Base-by-base conservation (phyloP, 495 filamentous ascomycete species). In the Aspergillus cavernicola region DNA sequence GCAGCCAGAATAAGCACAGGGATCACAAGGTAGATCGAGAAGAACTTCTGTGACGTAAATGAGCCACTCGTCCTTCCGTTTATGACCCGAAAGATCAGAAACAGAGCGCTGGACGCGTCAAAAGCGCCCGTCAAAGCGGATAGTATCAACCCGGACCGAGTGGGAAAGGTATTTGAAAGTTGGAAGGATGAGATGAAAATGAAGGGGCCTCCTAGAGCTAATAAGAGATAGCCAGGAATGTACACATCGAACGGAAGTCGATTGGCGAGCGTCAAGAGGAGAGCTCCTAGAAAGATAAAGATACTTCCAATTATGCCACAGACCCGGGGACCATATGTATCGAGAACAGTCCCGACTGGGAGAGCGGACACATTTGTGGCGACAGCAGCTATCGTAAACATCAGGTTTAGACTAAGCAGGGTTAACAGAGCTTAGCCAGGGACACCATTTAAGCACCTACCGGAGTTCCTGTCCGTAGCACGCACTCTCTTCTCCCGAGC, bases 331-430 rank as follows among this genome's bases (percentile, higher is more conserved):
- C 91, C 92, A 61, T 82, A 95, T 41, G 81, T 78, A 63, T 97
- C 91, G 4, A 96, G 76, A 36, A 96, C 87, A 1, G 90, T 89
- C 32, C 91, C 91, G 4, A 95, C 82, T 11, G 90, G 89, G 3
- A 95, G 74, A 8, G 90, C 91, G 15, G 82, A 85, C 15, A 92
- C 85, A 64, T 86, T 86, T 31, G 91, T 95, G 4, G 80, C 85
- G 15, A 95, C 91, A 12, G 89, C 90, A n/a, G 90, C 90, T 31
- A 88, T 78, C 26, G 90, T 96, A 74, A 96, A 95, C 91, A 96
- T 95, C 52, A 95, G 69, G 66, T 96, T 96, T 41, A 95, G 76
- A 41, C 74, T 42, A 23, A 76, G 39, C 1, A 29, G 9, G n/a
- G 18, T 37, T 12, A 45, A 52, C 37, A 4, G 10, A 40, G 9